phyloP scores from a whole-genome alignment of 1,284 basidiomycete species.

The Gomphus bonarii region DNA sequence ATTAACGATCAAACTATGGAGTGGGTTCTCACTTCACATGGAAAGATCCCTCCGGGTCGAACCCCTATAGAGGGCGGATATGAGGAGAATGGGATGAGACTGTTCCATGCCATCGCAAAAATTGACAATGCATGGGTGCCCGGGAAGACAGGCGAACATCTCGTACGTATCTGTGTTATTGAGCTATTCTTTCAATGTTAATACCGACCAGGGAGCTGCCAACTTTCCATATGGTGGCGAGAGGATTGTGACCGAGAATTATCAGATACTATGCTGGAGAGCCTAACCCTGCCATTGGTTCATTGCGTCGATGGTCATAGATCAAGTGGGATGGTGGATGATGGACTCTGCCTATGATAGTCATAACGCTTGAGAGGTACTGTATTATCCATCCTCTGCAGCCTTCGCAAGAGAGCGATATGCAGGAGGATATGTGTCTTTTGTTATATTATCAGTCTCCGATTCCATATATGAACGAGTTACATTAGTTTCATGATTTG shows the following conservation, averaged over 20 bases:
- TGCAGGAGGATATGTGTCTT: no score
- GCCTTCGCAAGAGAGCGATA: no score
- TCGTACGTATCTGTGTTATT: constrained; percentile 32
- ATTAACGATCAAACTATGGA: constrained; percentile 59
- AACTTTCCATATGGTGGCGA: constrained; percentile 35
- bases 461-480: no score
- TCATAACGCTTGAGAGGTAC: no score
- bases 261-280: constrained; percentile 40
- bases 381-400: no score
- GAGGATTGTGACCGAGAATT: constrained; percentile 33
- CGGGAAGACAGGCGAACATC: constrained; percentile 61
- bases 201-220: constrained; percentile 27
- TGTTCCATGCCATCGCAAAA: constrained; percentile 44
- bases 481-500: no score
- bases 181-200: not conserved
- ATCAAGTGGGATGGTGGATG: no score
- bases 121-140: constrained; percentile 48
- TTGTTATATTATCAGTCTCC: no score
- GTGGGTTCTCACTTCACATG: constrained; percentile 49
- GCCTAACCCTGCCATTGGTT: not conserved
- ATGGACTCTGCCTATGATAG: no score
- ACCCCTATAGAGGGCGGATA: constrained; percentile 46
- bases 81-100: constrained; percentile 27
- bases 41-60: constrained; percentile 43
- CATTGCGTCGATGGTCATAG: no score